Percentiles rank a stretch among this genome's conserved stretches.
Conservation (phyloP, 176 grass and related monocot species). For the Pontederia paniculata region DNA sequence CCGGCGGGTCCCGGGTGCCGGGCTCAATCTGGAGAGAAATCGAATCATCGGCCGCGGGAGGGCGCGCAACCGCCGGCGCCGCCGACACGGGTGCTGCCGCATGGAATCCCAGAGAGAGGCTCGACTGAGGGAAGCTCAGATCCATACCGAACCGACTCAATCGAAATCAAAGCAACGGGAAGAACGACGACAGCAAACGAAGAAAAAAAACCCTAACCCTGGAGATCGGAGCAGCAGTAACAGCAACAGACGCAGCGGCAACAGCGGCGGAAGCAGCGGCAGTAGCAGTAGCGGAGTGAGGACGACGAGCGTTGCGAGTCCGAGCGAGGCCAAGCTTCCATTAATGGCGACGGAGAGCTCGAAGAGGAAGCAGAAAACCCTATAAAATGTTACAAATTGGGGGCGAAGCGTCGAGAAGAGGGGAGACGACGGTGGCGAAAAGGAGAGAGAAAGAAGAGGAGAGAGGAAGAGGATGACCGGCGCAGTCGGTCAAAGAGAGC, state of each 20-base stretch:
- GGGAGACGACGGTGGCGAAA: not conserved
- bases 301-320: not conserved
- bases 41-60: conserved; percentile 6
- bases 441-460: not conserved
- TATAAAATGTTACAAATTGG: no score
- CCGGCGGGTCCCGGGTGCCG: not conserved
- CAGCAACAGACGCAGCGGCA: not conserved
- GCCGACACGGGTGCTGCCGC: not conserved
- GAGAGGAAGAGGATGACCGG: not conserved
- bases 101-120: conserved; percentile 70
- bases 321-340: conserved; percentile 4
- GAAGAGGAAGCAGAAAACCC: conserved; percentile 2
- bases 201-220: conserved; percentile 17
- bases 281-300: not conserved
- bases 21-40: conserved; percentile 5
- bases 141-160: conserved; percentile 30
- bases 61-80: not conserved
- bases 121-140: conserved; percentile 40
- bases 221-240: not conserved
- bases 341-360: conserved; percentile 10
- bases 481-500: not conserved
- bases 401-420: no score
- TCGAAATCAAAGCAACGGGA: not conserved
- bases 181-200: not conserved
- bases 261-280: not conserved